Evolutionary conservation across 2,329 filamentous ascomycete genomes (phyloP).

Genomic region (Apiospora saccharicola): DNA sequence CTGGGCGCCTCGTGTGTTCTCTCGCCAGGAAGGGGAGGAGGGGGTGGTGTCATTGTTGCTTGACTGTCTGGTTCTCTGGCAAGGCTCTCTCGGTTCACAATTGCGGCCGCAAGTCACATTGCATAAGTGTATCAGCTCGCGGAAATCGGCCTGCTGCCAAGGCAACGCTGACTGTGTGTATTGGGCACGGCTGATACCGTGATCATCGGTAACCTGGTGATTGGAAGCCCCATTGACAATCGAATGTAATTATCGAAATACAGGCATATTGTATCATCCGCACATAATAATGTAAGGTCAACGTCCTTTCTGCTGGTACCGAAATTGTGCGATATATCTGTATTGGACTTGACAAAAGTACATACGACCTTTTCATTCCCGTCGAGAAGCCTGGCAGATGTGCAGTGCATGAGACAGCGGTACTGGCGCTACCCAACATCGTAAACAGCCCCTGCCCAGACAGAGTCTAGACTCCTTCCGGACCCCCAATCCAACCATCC

Average conservation of each 20-base stretch:
- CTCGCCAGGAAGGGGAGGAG: not conserved
- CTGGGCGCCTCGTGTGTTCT: not conserved
- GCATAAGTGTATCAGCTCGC: not conserved
- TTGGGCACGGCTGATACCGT: not conserved
- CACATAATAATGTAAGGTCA: too few species aligned
- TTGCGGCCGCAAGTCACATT: not conserved
- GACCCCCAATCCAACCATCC: not conserved
- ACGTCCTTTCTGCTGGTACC: too few species aligned
- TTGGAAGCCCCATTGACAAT: not conserved
- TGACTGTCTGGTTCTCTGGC: not conserved
- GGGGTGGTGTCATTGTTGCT: slow-evolving; percentile 7
- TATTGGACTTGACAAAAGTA: too few species aligned
- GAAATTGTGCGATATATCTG: too few species aligned
- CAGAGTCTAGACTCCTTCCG: not conserved
- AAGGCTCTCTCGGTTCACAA: not conserved
- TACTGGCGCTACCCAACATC: not conserved
- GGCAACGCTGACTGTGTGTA: not conserved
- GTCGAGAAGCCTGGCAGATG: not conserved
- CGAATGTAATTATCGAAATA: not conserved
- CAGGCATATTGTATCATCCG: not conserved
- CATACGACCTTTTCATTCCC: too few species aligned
- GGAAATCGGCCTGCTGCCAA: not conserved
- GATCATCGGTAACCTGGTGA: not conserved
- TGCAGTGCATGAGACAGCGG: slow-evolving; percentile 2
- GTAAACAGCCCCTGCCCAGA: not conserved